Evolutionary conservation across 768 basidiomycete species (phyloP), one percentile per base, ranked within the genome.

Genomic region (Clitopilus hobsonii): DNA sequence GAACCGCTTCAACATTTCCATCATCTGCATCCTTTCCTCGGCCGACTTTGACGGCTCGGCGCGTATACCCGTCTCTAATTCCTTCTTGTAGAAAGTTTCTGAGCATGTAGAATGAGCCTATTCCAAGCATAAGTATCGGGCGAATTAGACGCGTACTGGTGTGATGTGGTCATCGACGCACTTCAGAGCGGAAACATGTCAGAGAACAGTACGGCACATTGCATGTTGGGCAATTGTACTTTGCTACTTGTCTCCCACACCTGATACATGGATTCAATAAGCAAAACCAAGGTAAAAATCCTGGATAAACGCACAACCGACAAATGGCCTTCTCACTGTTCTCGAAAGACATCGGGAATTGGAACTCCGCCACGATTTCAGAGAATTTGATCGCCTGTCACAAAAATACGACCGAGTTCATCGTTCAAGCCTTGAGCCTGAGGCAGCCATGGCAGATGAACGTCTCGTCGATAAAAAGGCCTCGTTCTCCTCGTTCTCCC

Each of bases 191-290:
- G 71, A 91, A 94, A 69, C 92, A 94, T 10, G 74, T 71, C 26
- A 93, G 67, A 24, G 89, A 89, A 70, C 92, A 94, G 62, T 94
- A 94, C 0, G 80, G 79, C 24, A 87, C 71, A 63, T 93, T 93
- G 71, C 92, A 94, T 27, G 76, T 76, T 22, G 92, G 88, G 59
- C 92, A 94, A 0, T 84, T 86, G 68, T 94, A 94, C 63, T 84
- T 86, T 16, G 89, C 81, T 59, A 89, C 78, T 61, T 90, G 86
- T 63, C 88, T 77, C 27, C 75, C 78, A 71, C 91, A 94, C 61
- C 91, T 94, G 24, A 52, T 13, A 10, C 16, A 32, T 1, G 26
- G 7, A 36, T 6, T 26, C 5, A 52, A 26, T 49, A 3, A 53
- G 49, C 41, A 27, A 13, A 6, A 13, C 5, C 1, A n/a, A n/a